Conservation (phyloP, 2,329 filamentous ascomycete genomes). For the Juglanconis sp. region DNA sequence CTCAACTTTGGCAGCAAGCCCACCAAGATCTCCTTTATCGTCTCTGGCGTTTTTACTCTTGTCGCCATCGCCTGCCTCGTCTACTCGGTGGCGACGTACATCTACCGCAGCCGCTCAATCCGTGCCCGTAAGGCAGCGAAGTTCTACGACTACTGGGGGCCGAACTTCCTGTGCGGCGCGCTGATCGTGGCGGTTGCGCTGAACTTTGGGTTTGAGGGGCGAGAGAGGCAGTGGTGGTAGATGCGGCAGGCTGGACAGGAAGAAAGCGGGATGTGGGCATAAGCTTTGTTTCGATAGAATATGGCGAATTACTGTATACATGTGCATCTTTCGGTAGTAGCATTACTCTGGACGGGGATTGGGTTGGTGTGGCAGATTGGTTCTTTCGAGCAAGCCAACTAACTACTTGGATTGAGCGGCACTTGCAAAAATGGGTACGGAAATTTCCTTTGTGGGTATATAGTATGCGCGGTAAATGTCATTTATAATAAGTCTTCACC, state of each 20-base stretch:
- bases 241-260: neutral
- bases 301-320: neutral
- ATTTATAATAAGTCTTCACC: no score
- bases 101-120: slow-evolving; percentile 86
- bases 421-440: no score
- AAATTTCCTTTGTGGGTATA: no score
- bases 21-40: slow-evolving; percentile 58
- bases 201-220: slow-evolving; percentile 79
- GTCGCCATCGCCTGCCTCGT: slow-evolving; percentile 74
- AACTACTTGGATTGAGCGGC: no score
- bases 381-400: neutral
- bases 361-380: neutral
- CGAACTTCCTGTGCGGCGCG: slow-evolving; percentile 69
- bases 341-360: neutral
- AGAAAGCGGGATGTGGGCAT: neutral
- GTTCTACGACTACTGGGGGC: slow-evolving; percentile 89
- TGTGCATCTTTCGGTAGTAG: neutral
- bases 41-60: slow-evolving; percentile 76
- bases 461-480: no score
- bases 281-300: neutral
- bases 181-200: slow-evolving; percentile 71
- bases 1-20: slow-evolving; percentile 72
- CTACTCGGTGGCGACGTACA: slow-evolving; percentile 80
- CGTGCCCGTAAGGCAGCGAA: slow-evolving; percentile 77
- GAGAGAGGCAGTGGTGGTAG: slow-evolving; percentile 55